phyloP scores from a whole-genome alignment of 1,284 basidiomycete genomes.

The Malassezia obtusa region DNA sequence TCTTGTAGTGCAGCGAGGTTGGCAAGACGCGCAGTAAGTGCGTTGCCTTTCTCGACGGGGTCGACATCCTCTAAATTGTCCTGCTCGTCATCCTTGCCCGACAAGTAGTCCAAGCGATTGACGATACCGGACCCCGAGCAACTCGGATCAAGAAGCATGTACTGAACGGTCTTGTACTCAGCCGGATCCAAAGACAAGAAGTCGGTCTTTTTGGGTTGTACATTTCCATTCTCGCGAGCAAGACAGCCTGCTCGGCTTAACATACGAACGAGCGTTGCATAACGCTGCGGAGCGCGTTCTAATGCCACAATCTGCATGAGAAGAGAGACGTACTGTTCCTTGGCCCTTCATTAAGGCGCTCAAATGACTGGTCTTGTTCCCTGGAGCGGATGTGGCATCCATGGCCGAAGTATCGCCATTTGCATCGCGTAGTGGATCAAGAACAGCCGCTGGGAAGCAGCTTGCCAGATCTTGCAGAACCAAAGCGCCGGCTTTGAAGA shows the following conservation, averaged over 20 bases:
- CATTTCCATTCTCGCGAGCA: constrained; percentile 18
- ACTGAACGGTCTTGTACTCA: constrained; percentile 18
- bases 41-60: constrained; percentile 7
- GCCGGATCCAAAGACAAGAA: constrained; percentile 30
- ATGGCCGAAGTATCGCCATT: constrained; percentile 54
- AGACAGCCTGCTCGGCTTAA: constrained; percentile 19
- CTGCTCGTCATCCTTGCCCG: constrained; percentile 15
- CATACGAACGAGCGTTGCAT: constrained; percentile 19
- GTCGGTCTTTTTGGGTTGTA: constrained; percentile 24
- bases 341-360: constrained; percentile 57
- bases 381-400: constrained; percentile 91
- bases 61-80: constrained; percentile 14
- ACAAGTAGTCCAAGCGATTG: constrained; percentile 34
- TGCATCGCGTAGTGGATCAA: constrained; percentile 18
- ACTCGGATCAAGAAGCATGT: constrained; percentile 40
- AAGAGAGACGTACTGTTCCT: neutral
- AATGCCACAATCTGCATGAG: constrained; percentile 25
- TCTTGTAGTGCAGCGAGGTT: constrained; percentile 55
- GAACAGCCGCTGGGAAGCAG: constrained; percentile 80
- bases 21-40: constrained; percentile 9
- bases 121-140: constrained; percentile 43
- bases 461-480: constrained; percentile 96
- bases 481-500: constrained; percentile 66
- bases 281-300: constrained; percentile 25
- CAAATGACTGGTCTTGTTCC: constrained; percentile 93